Evolutionary conservation across 2,329 filamentous ascomycete genomes (phyloP).

Genomic region (Neurospora sp.): DNA sequence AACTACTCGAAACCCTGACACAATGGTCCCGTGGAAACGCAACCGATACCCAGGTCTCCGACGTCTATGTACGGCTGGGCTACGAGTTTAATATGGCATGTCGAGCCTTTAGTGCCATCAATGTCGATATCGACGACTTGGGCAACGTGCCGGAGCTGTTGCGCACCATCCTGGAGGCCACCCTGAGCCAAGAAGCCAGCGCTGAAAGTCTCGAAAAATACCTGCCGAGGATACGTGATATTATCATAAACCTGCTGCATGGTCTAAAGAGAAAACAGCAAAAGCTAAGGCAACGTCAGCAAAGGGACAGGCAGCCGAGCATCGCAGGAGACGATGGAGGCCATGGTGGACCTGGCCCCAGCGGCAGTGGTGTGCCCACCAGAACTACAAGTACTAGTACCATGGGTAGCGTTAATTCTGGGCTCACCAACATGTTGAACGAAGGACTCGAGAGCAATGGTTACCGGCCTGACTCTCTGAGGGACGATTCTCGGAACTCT

Average conservation of each 20-base stretch:
- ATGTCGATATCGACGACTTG: slow-evolving; percentile 87
- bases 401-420: slow-evolving; percentile 45
- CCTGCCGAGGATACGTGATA: slow-evolving; percentile 87
- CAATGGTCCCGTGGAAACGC: slow-evolving; percentile 93
- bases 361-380: slow-evolving; percentile 25
- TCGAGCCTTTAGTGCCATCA: slow-evolving; percentile 91
- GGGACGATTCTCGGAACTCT: slow-evolving; percentile 20
- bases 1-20: slow-evolving; percentile 91
- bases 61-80: slow-evolving; percentile 92
- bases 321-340: slow-evolving; percentile 8
- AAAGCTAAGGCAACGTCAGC: slow-evolving; percentile 59
- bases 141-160: slow-evolving; percentile 91
- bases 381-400: slow-evolving; percentile 50
- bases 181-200: slow-evolving; percentile 90
- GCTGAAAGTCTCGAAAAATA: slow-evolving; percentile 90
- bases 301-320: slow-evolving; percentile 43
- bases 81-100: slow-evolving; percentile 99
- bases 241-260: slow-evolving; percentile 95
- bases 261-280: slow-evolving; percentile 96
- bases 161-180: slow-evolving; percentile 86
- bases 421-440: slow-evolving; percentile 47
- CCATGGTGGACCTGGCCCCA: slow-evolving; percentile 19
- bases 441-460: slow-evolving; percentile 45
- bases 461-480: slow-evolving; percentile 32
- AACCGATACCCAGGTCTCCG: slow-evolving; percentile 89